Percentiles rank a stretch among this genome's conserved stretches.
These are phyloP conservation scores for Penicillium manginii DNA, from an alignment of 495 filamentous ascomycete genomes.

Conservation along the genomic window DNA sequence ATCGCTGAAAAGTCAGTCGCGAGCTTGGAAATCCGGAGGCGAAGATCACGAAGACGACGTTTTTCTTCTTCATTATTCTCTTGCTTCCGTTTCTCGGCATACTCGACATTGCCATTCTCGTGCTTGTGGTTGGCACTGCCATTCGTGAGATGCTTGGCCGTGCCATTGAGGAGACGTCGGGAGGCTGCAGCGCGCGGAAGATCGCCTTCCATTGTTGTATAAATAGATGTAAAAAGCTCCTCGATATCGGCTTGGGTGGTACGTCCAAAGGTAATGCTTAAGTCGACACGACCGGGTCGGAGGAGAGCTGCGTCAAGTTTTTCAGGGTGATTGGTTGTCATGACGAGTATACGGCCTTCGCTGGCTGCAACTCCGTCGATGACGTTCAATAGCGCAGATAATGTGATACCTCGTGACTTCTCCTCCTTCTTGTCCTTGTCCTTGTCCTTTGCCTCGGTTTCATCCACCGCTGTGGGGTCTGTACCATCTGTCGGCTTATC, in stretches of 20 bases:
- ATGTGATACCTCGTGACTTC: constrained; percentile 46
- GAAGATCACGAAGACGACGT: constrained; percentile 13
- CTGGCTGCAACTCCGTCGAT: constrained; percentile 79
- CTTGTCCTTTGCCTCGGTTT: background rate
- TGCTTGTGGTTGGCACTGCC: background rate
- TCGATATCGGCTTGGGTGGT: constrained; percentile 63
- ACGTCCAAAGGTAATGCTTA: constrained; percentile 70
- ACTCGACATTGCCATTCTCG: background rate
- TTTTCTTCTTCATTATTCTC: constrained; percentile 4
- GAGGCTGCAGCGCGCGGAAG: constrained; percentile 12
- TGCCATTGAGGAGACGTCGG: constrained; percentile 1
- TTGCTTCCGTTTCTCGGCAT: constrained; percentile 6
- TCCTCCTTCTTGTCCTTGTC: constrained; percentile 3
- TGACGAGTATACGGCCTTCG: constrained; percentile 78
- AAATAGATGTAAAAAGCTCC: constrained; percentile 75
- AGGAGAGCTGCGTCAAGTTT: constrained; percentile 77
- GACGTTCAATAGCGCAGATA: constrained; percentile 78
- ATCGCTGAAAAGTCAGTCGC: constrained; percentile 61
- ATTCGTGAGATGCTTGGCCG: background rate
- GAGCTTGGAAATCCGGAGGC: constrained; percentile 39
- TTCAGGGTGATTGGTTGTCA: constrained; percentile 83
- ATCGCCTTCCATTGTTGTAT: constrained; percentile 45
- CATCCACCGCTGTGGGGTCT: background rate
- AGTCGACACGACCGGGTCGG: constrained; percentile 77
- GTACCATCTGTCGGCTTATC: background rate